A percentile compares a stretch with the other conserved stretches of the same genome.
Evolutionary conservation across 495 filamentous ascomycete genomes (phyloP).

Genomic region (Lophiostoma macrostomum): DNA sequence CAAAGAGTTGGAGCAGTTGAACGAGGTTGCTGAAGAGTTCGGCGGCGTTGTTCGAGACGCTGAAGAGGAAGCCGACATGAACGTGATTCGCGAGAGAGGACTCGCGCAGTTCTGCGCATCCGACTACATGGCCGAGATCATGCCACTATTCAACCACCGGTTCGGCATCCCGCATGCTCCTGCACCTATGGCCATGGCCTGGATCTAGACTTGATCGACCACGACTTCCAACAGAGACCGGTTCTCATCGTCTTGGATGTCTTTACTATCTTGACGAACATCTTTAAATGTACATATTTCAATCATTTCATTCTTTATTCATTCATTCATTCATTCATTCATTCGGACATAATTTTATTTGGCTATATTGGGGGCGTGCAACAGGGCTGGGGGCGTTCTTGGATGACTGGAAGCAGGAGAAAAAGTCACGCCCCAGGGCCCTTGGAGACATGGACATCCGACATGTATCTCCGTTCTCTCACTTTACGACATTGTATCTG

Average conservation of each 20-base stretch:
- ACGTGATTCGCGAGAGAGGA: conserved; percentile 59
- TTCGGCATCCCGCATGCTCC: conserved; percentile 19
- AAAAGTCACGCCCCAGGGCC: too few relatives aligned
- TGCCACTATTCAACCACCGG: conserved; percentile 53
- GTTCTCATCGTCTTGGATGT: neutral
- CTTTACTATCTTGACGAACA: neutral
- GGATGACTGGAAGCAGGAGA: too few relatives aligned
- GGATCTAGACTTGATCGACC: too few relatives aligned
- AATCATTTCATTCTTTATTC: neutral
- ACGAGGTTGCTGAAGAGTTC: conserved; percentile 85
- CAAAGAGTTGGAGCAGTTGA: conserved; percentile 68
- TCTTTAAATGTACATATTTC: conserved; percentile 8
- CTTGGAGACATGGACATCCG: too few relatives aligned
- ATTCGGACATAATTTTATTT: conserved; percentile 8
- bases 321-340: conserved; percentile 6
- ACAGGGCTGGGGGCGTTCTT: too few relatives aligned
- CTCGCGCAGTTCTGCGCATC: conserved; percentile 71
- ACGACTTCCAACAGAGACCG: neutral
- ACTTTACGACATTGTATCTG: too few relatives aligned
- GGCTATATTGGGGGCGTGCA: neutral
- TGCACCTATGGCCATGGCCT: conserved; percentile 31
- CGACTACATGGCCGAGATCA: conserved; percentile 83
- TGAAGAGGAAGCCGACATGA: conserved; percentile 56
- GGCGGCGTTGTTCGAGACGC: conserved; percentile 49
- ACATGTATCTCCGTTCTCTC: neutral